Evolutionary conservation across 306 rosid genomes (phyloP), one percentile per base, ranked within the genome.

Genomic region (Prunus dulcis): DNA sequence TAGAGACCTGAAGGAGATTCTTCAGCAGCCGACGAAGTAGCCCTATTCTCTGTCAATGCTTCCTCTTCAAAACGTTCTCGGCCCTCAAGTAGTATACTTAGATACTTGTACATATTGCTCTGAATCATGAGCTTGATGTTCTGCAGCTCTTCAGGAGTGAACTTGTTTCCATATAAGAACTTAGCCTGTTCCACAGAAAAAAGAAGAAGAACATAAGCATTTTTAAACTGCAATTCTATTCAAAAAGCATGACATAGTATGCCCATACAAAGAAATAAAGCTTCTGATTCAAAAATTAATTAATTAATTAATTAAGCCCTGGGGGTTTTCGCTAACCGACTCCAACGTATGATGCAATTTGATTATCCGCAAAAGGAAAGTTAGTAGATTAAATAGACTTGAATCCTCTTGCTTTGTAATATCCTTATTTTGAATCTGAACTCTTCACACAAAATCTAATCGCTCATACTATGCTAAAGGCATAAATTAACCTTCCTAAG

Each of bases 31-130:
- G 69, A 58, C 3, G 79, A 41, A 79, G 70, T 69, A 71, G 74
- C 51, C 67, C 51, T 77, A 80, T 77, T 76, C 82, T 88, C 90
- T 73, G 77, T 72, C 78, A 82, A 64, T 43, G 84, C 86, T 83
- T 90, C 97, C 83, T 93, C 98, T 91, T 93, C 96, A 76, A 93
- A 93, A 41, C 85, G 94, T 85, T 93, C 98, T 76, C 92, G 91
- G 74, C 96, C 96, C 80, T 93, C 98, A 66, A 93, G 98, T 53
- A 93, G 82, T 78, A 89, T 82, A 71, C 98, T 86, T 43, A 93
- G 91, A 84, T 93, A 93, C 88, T 87, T 93, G 81, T 90, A 93
- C 89, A 93, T 83, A 72, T 91, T 93, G 90, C 98, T 93, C 82
- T 93, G 98, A 75, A 93, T 93, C 96, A 90, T 89, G 73, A 89